Evolutionary conservation across 1,284 basidiomycete genomes (phyloP).

Genomic region (Erythrobasidium hasegawianum): DNA sequence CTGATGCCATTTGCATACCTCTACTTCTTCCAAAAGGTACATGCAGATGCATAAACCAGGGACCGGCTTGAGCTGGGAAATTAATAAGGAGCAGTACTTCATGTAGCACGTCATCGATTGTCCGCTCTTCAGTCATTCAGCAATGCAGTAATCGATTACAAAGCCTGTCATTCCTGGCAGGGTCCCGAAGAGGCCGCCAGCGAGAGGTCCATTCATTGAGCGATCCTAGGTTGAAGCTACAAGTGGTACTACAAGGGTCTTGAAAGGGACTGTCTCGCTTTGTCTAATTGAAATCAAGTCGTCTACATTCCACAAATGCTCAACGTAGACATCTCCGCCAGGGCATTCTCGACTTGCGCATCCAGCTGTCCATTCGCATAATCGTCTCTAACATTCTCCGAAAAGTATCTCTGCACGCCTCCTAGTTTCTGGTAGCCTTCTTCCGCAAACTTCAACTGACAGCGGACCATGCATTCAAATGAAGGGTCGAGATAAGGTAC

Average conservation of each 20-base stretch:
- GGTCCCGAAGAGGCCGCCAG: too few species aligned
- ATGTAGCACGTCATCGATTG: too few species aligned
- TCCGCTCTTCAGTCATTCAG: too few species aligned
- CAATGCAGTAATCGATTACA: too few species aligned
- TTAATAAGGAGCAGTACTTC: too few species aligned
- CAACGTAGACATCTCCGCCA: conserved; percentile 94
- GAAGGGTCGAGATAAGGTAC: conserved; percentile 97
- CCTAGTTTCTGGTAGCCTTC: conserved; percentile 95
- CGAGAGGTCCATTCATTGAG: too few species aligned
- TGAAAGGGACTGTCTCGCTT: too few species aligned
- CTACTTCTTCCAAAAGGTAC: conserved; percentile 67
- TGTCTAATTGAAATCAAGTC: too few species aligned
- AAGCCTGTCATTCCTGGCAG: too few species aligned
- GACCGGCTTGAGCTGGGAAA: not conserved
- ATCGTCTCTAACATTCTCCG: conserved; percentile 84
- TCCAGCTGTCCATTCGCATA: conserved; percentile 96
- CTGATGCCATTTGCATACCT: conserved; percentile 79
- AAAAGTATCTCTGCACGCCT: conserved; percentile 92
- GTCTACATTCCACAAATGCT: conserved; percentile 60
- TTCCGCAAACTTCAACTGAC: conserved; percentile 94
- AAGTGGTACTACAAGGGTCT: too few species aligned
- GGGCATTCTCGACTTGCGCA: conserved; percentile 84
- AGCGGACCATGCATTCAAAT: conserved; percentile 91
- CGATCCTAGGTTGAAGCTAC: too few species aligned
- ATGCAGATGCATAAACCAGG: not conserved